phyloP scores from a whole-genome alignment of 768 basidiomycete species.

The Serpula lacrymans region DNA sequence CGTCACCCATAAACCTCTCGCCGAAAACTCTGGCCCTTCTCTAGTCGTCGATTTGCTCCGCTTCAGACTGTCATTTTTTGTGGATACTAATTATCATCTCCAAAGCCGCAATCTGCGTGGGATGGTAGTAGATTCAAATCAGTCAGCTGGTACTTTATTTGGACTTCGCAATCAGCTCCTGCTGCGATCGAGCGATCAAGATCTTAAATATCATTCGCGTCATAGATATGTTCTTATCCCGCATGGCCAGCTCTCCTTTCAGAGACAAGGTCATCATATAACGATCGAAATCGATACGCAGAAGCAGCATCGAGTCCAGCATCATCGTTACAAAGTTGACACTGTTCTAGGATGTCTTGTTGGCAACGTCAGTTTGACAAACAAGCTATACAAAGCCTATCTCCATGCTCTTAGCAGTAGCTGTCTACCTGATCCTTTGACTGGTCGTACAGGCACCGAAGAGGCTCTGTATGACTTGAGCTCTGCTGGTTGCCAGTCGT shows the following conservation, averaged over 20 bases:
- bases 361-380: slow-evolving; percentile 16
- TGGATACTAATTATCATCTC: slow-evolving; percentile 22
- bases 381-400: slow-evolving; percentile 31
- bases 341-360: slow-evolving; percentile 19
- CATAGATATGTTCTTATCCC: slow-evolving; percentile 13
- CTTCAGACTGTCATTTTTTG: slow-evolving; percentile 34
- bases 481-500: slow-evolving; percentile 35
- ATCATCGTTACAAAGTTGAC: slow-evolving; percentile 24
- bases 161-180: slow-evolving; percentile 37
- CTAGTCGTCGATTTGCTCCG: slow-evolving; percentile 31
- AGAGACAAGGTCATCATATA: not conserved
- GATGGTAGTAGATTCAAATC: slow-evolving; percentile 35
- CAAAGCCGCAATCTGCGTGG: slow-evolving; percentile 35
- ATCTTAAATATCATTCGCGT: not conserved
- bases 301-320: not conserved
- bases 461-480: slow-evolving; percentile 34
- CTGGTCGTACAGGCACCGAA: slow-evolving; percentile 36
- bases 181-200: slow-evolving; percentile 21
- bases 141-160: slow-evolving; percentile 37
- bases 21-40: not conserved
- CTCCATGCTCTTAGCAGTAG: slow-evolving; percentile 41
- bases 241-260: slow-evolving; percentile 1
- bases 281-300: not conserved
- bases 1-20: slow-evolving; percentile 11
- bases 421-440: slow-evolving; percentile 39